These are phyloP conservation scores for Leccinum solheimii DNA, from an alignment of 1,284 basidiomycete genomes.

Conservation along the genomic window DNA sequence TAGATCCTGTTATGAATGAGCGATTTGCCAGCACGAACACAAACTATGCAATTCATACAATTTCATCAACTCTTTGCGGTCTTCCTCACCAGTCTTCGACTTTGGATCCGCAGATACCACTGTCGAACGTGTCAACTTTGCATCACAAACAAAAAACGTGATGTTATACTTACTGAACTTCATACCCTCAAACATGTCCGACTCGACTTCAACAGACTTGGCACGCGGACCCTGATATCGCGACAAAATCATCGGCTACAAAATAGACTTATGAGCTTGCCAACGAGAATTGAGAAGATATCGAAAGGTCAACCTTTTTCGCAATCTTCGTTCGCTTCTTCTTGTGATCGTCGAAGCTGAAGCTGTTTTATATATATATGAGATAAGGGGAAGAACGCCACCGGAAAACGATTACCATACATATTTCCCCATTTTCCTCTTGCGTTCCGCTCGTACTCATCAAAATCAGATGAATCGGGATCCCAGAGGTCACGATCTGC, in stretches of 20 bases:
- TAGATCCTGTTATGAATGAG: conserved; percentile 55
- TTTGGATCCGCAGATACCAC: conserved; percentile 80
- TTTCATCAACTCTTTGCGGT: conserved; percentile 64
- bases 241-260: conserved; percentile 59
- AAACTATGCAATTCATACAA: conserved; percentile 43
- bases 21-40: neutral
- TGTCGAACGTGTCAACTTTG: conserved; percentile 28
- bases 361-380: neutral
- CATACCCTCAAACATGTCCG: conserved; percentile 68
- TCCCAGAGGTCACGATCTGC: no score
- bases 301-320: conserved; percentile 48
- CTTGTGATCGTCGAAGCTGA: conserved; percentile 48
- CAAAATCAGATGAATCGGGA: no score
- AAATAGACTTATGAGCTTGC: neutral
- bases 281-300: neutral
- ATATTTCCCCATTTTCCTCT: conserved; percentile 68
- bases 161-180: conserved; percentile 67
- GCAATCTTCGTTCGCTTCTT: conserved; percentile 62
- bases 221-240: conserved; percentile 65
- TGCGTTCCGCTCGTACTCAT: conserved; percentile 46
- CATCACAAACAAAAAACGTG: neutral
- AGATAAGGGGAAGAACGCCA: conserved; percentile 1
- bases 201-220: conserved; percentile 58
- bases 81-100: conserved; percentile 62
- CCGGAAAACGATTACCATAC: conserved; percentile 41